A percentile compares a stretch with the other conserved stretches of the same genome.
phyloP scores from a whole-genome alignment of 1,139 yeast genomes.

The Geotrichum histeridarum region DNA sequence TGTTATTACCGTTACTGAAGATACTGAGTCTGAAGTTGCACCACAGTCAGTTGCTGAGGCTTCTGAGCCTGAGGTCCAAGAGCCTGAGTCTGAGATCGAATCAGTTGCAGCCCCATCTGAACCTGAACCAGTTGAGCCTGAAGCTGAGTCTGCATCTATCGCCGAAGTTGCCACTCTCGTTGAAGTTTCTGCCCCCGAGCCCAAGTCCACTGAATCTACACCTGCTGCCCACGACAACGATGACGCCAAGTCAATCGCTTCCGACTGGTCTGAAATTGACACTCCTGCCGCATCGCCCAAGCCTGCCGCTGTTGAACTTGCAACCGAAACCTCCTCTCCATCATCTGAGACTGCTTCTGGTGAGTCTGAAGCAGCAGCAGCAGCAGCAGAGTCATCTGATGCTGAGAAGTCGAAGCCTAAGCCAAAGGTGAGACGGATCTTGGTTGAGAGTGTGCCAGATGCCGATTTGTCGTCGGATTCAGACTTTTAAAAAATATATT shows the following conservation, averaged over 20 bases:
- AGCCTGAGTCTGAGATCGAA: not conserved
- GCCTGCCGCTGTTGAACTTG: not conserved
- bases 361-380: too few relatives aligned
- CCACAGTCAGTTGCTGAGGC: not conserved
- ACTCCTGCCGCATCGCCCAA: not conserved
- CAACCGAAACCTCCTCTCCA: too few relatives aligned
- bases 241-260: not conserved
- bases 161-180: not conserved
- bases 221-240: not conserved
- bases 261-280: conserved; percentile 6
- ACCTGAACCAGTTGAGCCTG: too few relatives aligned
- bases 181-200: not conserved
- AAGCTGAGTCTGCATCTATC: too few relatives aligned
- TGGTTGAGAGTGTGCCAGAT: too few relatives aligned
- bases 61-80: not conserved
- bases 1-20: not conserved
- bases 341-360: too few relatives aligned
- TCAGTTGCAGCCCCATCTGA: too few relatives aligned
- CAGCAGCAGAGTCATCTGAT: too few relatives aligned
- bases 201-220: not conserved
- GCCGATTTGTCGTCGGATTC: too few relatives aligned
- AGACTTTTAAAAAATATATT: too few relatives aligned
- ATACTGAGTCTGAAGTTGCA: not conserved
- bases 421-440: too few relatives aligned
- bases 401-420: too few relatives aligned